Base-by-base conservation (phyloP, 495 filamentous ascomycete species). In the Aspergillus taichungensis region DNA sequence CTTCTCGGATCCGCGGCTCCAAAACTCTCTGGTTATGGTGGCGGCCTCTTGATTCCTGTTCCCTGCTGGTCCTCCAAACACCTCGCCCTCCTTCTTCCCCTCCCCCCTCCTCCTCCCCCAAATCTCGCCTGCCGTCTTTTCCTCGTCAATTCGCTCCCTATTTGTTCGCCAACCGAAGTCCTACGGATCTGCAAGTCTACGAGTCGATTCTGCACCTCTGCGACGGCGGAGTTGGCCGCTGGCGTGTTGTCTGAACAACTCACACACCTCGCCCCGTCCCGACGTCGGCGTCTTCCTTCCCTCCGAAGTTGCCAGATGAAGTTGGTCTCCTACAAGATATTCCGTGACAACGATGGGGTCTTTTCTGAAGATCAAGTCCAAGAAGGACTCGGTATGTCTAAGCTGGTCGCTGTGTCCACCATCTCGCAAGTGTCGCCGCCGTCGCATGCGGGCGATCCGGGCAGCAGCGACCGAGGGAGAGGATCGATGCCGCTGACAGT, bases 301-400 rank as follows among this genome's bases (percentile, higher is more conserved):
- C 44, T 46, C 45, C 37, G 33, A 34, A 33, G 45, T 44, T 43
- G 43, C 56, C 60, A 56, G 55, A 68, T 70, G 67, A 64, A 51
- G 60, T 51, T 52, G 52, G 51, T 54, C 51, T 47, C 53, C 43
- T 49, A 39, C 14, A 52, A 50, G 42, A 49, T 35, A 51, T 46
- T 49, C 47, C 56, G 54, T 56, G 46, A 60, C 54, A 55, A 68
- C 55, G 43, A 72, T 69, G 67, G 67, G 63, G 60, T 60, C 69
- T 46, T 73, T 73, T 50, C 45, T 59, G 43, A 68, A 59, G 52
- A 62, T 24, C 18, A 24, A 60, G 55, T 56, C 64, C 44, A 62
- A 64, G 52, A 57, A 52, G 54, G 67, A 66, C 66, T 60, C 60
- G 60, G 67, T 71, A 58, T 55, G 69, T 57, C 30, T 12, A 4